These are phyloP conservation scores for Xylariaceae sp. DNA, from an alignment of 2,329 filamentous ascomycete species.

Conservation along the genomic window DNA sequence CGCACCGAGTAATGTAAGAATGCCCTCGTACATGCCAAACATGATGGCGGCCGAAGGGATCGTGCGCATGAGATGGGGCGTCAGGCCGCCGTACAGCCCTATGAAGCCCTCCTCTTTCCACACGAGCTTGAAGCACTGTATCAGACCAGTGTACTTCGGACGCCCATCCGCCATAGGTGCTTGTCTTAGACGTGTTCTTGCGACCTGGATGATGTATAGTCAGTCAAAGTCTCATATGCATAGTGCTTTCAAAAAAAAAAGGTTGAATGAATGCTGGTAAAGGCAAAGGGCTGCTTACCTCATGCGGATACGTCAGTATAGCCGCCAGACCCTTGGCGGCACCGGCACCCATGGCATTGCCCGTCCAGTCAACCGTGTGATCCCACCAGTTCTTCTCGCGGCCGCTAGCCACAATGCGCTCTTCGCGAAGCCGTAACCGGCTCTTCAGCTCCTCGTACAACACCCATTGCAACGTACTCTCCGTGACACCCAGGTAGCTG, in stretches of 20 bases:
- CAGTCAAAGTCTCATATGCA: background rate
- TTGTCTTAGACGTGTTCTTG: constrained; percentile 83
- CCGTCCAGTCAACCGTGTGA: constrained; percentile 76
- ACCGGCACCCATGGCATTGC: constrained; percentile 80
- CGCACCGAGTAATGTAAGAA: constrained; percentile 48
- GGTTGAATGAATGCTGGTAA: background rate
- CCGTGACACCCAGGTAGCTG: constrained; percentile 88
- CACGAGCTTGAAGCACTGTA: constrained; percentile 87
- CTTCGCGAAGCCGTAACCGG: constrained; percentile 69
- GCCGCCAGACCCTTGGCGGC: constrained; percentile 86
- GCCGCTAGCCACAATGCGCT: constrained; percentile 62
- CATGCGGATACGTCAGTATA: constrained; percentile 88
- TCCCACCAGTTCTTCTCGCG: constrained; percentile 75
- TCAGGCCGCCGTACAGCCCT: constrained; percentile 87
- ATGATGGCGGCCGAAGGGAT: constrained; percentile 95
- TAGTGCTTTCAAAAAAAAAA: background rate
- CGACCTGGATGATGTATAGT: constrained; percentile 59
- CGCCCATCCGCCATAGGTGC: constrained; percentile 75
- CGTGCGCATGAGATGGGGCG: constrained; percentile 87
- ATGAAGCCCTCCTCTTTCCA: constrained; percentile 88
- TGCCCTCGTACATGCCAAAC: constrained; percentile 84
- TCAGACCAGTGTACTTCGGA: constrained; percentile 85
- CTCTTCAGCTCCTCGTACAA: constrained; percentile 93
- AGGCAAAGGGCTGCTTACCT: constrained; percentile 58
- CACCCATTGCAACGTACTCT: constrained; percentile 92